phyloP scores from a whole-genome alignment of 2,329 filamentous ascomycete genomes.

The Penicillium sp. region DNA sequence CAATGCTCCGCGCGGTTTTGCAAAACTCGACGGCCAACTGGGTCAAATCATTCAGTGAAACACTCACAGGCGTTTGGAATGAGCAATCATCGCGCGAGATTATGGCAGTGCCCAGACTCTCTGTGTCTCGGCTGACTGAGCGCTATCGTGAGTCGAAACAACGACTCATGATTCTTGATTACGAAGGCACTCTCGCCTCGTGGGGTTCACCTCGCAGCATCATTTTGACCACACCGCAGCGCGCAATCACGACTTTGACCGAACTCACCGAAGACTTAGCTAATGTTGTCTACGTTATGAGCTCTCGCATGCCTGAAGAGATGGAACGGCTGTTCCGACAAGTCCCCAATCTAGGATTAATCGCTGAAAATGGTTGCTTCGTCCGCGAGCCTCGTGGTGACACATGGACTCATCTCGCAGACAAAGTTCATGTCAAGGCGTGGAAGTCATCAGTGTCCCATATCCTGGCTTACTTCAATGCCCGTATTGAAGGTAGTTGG shows the following conservation, averaged over 20 bases:
- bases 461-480: conserved; percentile 86
- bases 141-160: conserved; percentile 67
- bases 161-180: conserved; percentile 86
- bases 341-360: conserved; percentile 80
- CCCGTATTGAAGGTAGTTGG: conserved; percentile 83
- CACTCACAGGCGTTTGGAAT: conserved; percentile 74
- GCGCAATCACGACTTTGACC: conserved; percentile 78
- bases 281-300: conserved; percentile 94
- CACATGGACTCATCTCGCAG: conserved; percentile 76
- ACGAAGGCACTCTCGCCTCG: conserved; percentile 87
- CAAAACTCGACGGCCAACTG: conserved; percentile 83
- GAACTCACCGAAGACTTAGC: conserved; percentile 76
- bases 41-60: conserved; percentile 73
- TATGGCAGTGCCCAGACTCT: conserved; percentile 82
- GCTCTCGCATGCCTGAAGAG: conserved; percentile 80
- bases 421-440: conserved; percentile 65
- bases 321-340: conserved; percentile 82
- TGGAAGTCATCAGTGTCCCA: conserved; percentile 85
- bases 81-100: conserved; percentile 84
- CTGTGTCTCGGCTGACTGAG: conserved; percentile 62
- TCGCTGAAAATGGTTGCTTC: conserved; percentile 94
- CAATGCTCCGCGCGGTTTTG: conserved; percentile 71
- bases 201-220: conserved; percentile 84
- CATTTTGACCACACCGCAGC: conserved; percentile 81
- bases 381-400: conserved; percentile 69